These are phyloP conservation scores for Candida coleopterorum DNA, from an alignment of 805 yeast species.

Conservation along the genomic window DNA sequence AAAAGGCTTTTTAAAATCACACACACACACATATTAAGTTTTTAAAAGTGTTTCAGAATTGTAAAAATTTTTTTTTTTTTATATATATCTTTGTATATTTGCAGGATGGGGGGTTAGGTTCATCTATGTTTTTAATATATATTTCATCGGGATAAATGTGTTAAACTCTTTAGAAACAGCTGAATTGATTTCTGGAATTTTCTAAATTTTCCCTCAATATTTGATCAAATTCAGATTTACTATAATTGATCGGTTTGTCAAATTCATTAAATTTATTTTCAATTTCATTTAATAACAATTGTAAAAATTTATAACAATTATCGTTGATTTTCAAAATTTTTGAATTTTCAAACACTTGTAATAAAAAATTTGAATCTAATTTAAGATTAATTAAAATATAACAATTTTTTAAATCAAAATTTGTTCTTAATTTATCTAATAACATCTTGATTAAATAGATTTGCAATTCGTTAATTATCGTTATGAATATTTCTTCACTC, in stretches of 20 bases:
- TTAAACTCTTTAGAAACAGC: constrained; percentile 31
- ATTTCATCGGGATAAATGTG: background rate
- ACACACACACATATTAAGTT: constrained; percentile 5
- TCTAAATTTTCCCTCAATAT: constrained; percentile 23
- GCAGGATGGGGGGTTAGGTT: constrained; percentile 10
- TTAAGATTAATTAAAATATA: constrained; percentile 23
- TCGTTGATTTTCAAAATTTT: constrained; percentile 31
- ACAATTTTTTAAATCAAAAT: constrained; percentile 10
- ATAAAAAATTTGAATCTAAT: constrained; percentile 34
- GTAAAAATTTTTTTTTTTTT: too few species aligned
- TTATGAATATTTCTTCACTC: constrained; percentile 29
- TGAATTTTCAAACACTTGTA: constrained; percentile 35
- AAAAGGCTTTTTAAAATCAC: constrained; percentile 3
- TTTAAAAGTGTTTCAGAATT: background rate
- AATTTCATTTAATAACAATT: constrained; percentile 24
- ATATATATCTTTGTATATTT: constrained; percentile 5
- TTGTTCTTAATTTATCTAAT: constrained; percentile 25
- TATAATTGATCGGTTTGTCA: constrained; percentile 14
- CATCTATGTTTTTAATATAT: constrained; percentile 4
- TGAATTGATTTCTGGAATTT: constrained; percentile 28
- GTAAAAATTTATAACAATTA: constrained; percentile 26
- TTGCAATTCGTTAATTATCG: constrained; percentile 35
- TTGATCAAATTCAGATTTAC: constrained; percentile 24
- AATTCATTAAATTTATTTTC: constrained; percentile 19
- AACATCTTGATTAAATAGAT: constrained; percentile 29